These are phyloP conservation scores for Aspergillus ochraceus DNA, from an alignment of 2,329 filamentous ascomycete genomes.

Conservation along the genomic window DNA sequence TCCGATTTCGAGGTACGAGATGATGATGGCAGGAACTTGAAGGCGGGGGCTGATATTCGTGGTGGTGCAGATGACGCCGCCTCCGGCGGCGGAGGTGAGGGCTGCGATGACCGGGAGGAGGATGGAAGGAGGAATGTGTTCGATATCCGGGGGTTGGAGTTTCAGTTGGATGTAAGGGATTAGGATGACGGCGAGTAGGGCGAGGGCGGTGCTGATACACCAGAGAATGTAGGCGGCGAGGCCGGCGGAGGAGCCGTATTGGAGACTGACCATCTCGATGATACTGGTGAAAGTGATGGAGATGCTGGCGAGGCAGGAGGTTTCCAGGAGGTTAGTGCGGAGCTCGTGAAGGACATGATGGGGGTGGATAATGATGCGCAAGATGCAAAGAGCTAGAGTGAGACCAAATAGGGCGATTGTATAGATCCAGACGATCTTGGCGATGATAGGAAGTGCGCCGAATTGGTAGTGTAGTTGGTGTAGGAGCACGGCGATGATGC, in stretches of 20 bases:
- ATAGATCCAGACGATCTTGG: slow-evolving; percentile 41
- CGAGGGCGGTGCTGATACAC: slow-evolving; percentile 41
- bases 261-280: slow-evolving; percentile 51
- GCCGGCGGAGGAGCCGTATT: slow-evolving; percentile 24
- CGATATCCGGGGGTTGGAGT: slow-evolving; percentile 36
- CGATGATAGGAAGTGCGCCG: slow-evolving; percentile 34
- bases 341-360: slow-evolving; percentile 31
- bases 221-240: slow-evolving; percentile 40
- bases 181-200: slow-evolving; percentile 31
- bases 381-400: slow-evolving; percentile 30
- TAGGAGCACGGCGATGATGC: slow-evolving; percentile 38
- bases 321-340: slow-evolving; percentile 33
- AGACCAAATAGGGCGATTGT: slow-evolving; percentile 35
- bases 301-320: slow-evolving; percentile 41
- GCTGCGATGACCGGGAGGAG: slow-evolving; percentile 43
- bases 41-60: slow-evolving; percentile 26
- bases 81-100: slow-evolving; percentile 42
- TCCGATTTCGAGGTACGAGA: slow-evolving; percentile 43
- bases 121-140: slow-evolving; percentile 33
- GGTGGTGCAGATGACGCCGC: slow-evolving; percentile 36
- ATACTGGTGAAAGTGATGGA: slow-evolving; percentile 38
- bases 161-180: slow-evolving; percentile 40
- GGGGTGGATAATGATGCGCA: slow-evolving; percentile 35
- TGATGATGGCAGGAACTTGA: slow-evolving; percentile 41
- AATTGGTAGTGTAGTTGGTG: slow-evolving; percentile 45